A percentile compares a stretch with the other conserved stretches of the same genome.
Conservation (phyloP, 768 basidiomycete genomes). For the Macrocybe gigantea region DNA sequence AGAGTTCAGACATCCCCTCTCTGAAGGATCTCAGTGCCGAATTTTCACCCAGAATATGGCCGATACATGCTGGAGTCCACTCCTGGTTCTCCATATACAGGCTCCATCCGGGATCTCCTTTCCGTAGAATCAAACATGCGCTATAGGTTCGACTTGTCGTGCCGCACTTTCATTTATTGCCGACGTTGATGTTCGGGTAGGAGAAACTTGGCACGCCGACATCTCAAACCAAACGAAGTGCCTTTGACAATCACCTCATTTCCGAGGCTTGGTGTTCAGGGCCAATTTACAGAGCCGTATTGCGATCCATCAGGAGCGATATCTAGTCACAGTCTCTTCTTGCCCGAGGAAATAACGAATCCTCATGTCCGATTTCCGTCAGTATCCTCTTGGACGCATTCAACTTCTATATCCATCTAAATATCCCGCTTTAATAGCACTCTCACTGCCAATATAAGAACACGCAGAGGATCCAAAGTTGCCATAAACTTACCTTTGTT, state of each 20-base stretch:
- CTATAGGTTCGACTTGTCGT: conserved; percentile 53
- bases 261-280: conserved; percentile 84
- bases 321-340: conserved; percentile 90
- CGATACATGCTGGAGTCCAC: conserved; percentile 99
- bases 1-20: background rate
- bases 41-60: conserved; percentile 97
- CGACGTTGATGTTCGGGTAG: conserved; percentile 29
- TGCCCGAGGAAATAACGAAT: conserved; percentile 94
- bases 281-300: conserved; percentile 89
- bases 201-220: conserved; percentile 75
- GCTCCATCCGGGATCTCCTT: conserved; percentile 78
- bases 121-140: conserved; percentile 94
- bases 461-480: conserved; percentile 87
- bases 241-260: conserved; percentile 95
- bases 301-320: conserved; percentile 67
- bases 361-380: conserved; percentile 98
- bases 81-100: conserved; percentile 92
- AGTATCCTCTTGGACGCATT: conserved; percentile 28
- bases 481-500: conserved; percentile 93
- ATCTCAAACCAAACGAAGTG: conserved; percentile 80
- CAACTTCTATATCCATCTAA: background rate
- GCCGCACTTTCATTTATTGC: conserved; percentile 1
- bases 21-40: conserved; percentile 51
- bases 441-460: conserved; percentile 93
- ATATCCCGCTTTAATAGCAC: conserved; percentile 50